Conservation (phyloP, 2,329 filamentous ascomycete genomes). For the Ceratocystis colombiana region DNA sequence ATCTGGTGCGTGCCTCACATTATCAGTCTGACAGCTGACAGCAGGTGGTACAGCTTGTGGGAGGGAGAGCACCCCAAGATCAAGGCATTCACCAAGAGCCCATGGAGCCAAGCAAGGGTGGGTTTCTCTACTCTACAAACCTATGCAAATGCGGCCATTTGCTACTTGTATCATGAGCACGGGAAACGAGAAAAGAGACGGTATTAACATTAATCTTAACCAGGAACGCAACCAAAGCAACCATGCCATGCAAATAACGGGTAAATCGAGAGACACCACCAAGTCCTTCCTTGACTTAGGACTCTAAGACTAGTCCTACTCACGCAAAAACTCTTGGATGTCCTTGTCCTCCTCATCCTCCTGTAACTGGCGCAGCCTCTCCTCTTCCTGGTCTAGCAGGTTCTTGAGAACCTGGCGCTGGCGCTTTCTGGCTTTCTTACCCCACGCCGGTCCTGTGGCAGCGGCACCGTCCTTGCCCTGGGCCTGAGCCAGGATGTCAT, state of each 20-base stretch:
- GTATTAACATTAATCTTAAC: slow-evolving; percentile 6
- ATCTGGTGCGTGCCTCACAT: neutral
- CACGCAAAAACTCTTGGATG: slow-evolving; percentile 56
- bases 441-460: slow-evolving; percentile 24
- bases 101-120: no score
- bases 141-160: neutral
- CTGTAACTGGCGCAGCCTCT: slow-evolving; percentile 43
- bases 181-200: neutral
- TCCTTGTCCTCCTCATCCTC: slow-evolving; percentile 64
- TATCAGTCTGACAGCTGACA: neutral
- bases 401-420: slow-evolving; percentile 47
- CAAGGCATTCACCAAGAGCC: neutral
- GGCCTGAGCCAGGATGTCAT: slow-evolving; percentile 14
- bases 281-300: neutral
- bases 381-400: slow-evolving; percentile 53
- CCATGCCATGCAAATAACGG: slow-evolving; percentile 1
- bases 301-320: slow-evolving; percentile 10
- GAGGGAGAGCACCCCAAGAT: no score
- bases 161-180: neutral
- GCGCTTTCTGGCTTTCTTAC: slow-evolving; percentile 27
- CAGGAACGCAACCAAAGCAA: neutral
- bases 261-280: slow-evolving; percentile 7
- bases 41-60: neutral
- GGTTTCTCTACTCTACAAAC: neutral
- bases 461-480: slow-evolving; percentile 16